Evolutionary conservation across 2,329 filamentous ascomycete species (phyloP).

Genomic region (Neofusicoccum parvum): DNA sequence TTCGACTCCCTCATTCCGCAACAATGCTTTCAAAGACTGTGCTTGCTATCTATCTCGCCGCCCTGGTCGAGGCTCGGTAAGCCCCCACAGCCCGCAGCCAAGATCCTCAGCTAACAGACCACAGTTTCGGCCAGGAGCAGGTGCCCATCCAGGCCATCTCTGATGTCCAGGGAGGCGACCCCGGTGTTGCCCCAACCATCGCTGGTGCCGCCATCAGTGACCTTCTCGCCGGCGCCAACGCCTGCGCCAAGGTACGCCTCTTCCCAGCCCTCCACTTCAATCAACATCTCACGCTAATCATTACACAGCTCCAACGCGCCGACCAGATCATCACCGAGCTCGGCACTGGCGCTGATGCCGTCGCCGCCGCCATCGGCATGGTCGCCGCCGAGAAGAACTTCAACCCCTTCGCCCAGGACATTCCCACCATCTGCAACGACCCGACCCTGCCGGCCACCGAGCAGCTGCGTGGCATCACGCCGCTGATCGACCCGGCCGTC

Average conservation of each 20-base stretch:
- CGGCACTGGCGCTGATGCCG: conserved; percentile 60
- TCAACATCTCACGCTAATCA: conserved; percentile 28
- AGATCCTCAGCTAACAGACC: not conserved
- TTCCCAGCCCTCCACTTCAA: not conserved
- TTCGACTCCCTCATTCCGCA: not conserved
- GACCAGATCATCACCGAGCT: conserved; percentile 66
- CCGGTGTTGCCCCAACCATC: conserved; percentile 65
- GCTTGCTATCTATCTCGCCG: not conserved
- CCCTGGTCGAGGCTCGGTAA: conserved; percentile 37
- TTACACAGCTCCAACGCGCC: conserved; percentile 58
- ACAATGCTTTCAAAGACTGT: conserved; percentile 6
- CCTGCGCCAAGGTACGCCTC: conserved; percentile 61
- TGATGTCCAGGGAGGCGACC: conserved; percentile 56
- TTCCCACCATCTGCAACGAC: conserved; percentile 66
- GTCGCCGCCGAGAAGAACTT: conserved; percentile 74
- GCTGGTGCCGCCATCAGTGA: conserved; percentile 63
- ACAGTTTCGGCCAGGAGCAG: conserved; percentile 65
- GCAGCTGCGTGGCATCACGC: conserved; percentile 66
- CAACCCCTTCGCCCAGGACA: conserved; percentile 64
- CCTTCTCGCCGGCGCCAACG: conserved; percentile 65
- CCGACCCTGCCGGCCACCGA: conserved; percentile 62
- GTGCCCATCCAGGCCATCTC: conserved; percentile 57
- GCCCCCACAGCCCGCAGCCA: not conserved
- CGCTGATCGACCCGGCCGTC: conserved; percentile 67
- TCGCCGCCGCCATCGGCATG: conserved; percentile 63